phyloP scores from a whole-genome alignment of 441 rosid genomes.

The Gossypium schwendimanii region DNA sequence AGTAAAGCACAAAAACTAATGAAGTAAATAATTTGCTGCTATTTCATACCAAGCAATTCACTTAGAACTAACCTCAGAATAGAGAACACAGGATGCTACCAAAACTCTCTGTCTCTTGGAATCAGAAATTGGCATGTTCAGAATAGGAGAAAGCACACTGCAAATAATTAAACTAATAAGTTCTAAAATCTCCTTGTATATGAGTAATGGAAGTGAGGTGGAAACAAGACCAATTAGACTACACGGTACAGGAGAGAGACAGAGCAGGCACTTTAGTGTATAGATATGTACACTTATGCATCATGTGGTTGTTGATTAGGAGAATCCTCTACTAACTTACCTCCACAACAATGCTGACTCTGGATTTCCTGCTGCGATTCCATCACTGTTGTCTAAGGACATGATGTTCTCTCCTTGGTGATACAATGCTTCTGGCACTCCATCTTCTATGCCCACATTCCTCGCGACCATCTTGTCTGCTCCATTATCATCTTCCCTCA shows the following conservation, averaged over 20 bases:
- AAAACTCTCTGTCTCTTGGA: constrained; percentile 96
- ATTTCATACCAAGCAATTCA: constrained; percentile 13
- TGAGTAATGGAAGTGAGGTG: constrained; percentile 5
- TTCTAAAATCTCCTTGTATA: constrained; percentile 15
- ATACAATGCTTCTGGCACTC: constrained; percentile 38
- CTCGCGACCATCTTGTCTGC: constrained; percentile 70
- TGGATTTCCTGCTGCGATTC: constrained; percentile 54
- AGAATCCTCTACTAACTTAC: constrained; percentile 30
- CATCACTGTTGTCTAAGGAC: constrained; percentile 46
- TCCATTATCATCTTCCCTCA: constrained; percentile 96
- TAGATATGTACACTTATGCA: not conserved
- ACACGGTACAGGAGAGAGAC: not conserved
- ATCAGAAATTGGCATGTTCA: constrained; percentile 94
- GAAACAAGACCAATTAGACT: not conserved
- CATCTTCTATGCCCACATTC: constrained; percentile 47
- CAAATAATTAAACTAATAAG: constrained; percentile 22
- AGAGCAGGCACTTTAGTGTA: constrained; percentile 3
- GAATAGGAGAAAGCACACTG: constrained; percentile 97
- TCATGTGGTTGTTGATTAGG: not conserved
- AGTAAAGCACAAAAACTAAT: not conserved
- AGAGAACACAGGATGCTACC: constrained; percentile 95
- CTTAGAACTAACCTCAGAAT: constrained; percentile 82
- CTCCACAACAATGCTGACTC: constrained; percentile 93
- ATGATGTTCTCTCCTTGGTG: constrained; percentile 27
- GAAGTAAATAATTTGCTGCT: constrained; percentile 1